A percentile compares a stretch with the other conserved stretches of the same genome.
These are phyloP conservation scores for Macrophomina pseudophaseolina DNA, from an alignment of 2,329 filamentous ascomycete species.

Conservation along the genomic window DNA sequence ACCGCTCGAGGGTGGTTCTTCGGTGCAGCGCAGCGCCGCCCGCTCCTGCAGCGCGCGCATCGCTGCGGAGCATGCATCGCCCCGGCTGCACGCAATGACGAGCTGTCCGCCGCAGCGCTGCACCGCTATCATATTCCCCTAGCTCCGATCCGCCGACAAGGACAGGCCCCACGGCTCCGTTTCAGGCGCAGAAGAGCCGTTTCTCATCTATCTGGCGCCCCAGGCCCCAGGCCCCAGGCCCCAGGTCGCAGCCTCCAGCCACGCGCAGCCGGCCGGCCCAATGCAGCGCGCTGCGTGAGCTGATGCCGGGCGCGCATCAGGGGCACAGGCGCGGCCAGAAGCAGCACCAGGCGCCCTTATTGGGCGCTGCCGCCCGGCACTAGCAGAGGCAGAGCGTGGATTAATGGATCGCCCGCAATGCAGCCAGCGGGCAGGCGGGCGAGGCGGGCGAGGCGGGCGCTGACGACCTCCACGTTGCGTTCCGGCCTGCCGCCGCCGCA, in stretches of 20 bases:
- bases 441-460: neutral
- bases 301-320: conserved; percentile 22
- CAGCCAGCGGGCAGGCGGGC: conserved; percentile 2
- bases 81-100: conserved; percentile 12
- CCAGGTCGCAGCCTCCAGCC: neutral
- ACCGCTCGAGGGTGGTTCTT: neutral
- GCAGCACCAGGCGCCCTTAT: conserved; percentile 1
- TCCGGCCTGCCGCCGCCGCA: conserved; percentile 5
- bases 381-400: neutral
- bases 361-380: conserved; percentile 21
- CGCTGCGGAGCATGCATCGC: conserved; percentile 17
- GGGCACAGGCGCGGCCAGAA: conserved; percentile 22
- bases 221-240: neutral
- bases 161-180: conserved; percentile 1
- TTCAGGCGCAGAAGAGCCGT: conserved; percentile 18
- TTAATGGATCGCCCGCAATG: conserved; percentile 18
- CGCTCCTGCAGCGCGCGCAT: no score
- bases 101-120: neutral
- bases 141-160: conserved; percentile 9
- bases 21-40: conserved; percentile 6
- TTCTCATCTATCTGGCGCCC: conserved; percentile 22
- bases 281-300: neutral
- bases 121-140: conserved; percentile 6
- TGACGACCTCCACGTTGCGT: neutral
- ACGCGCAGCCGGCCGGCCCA: conserved; percentile 20